A percentile compares a stretch with the other conserved stretches of the same genome.
Conservation (phyloP, 805 yeast genomes). For the Myxozyma kluyveri region DNA sequence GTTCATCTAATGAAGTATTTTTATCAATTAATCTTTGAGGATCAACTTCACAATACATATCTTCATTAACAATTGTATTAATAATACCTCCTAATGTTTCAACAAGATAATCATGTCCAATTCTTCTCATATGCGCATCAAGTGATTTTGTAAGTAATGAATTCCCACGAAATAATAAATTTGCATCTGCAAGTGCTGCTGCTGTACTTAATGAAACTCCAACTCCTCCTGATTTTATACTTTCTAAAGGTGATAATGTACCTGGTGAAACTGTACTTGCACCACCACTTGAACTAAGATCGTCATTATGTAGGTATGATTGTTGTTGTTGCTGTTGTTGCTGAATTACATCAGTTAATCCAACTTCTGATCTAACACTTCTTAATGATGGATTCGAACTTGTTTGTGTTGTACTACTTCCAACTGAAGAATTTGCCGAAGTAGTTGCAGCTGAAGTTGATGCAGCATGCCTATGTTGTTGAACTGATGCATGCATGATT, state of each 20-base stretch:
- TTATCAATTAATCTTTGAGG: constrained; percentile 53
- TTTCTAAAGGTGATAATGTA: constrained; percentile 14
- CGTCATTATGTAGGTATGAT: not conserved
- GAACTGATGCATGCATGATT: not conserved
- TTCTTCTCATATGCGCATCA: constrained; percentile 69
- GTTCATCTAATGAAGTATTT: constrained; percentile 32
- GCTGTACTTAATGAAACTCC: not conserved
- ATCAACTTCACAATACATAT: constrained; percentile 72
- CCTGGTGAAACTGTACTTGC: constrained; percentile 21
- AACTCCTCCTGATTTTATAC: constrained; percentile 1
- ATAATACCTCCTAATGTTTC: constrained; percentile 71
- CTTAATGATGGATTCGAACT: not conserved
- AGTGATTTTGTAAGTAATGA: constrained; percentile 77
- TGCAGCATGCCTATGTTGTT: no score
- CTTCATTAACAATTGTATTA: constrained; percentile 49
- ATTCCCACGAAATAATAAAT: constrained; percentile 77
- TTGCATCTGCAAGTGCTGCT: constrained; percentile 39
- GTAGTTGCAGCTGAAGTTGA: not conserved
- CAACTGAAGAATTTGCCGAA: not conserved
- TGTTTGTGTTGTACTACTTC: not conserved
- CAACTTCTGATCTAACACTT: not conserved
- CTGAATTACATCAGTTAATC: not conserved
- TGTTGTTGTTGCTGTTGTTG: not conserved
- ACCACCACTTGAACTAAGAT: constrained; percentile 8
- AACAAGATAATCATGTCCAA: constrained; percentile 77